These are phyloP conservation scores for Tetramitus jugosus DNA, from an alignment of 208 protist species.

Conservation along the genomic window DNA sequence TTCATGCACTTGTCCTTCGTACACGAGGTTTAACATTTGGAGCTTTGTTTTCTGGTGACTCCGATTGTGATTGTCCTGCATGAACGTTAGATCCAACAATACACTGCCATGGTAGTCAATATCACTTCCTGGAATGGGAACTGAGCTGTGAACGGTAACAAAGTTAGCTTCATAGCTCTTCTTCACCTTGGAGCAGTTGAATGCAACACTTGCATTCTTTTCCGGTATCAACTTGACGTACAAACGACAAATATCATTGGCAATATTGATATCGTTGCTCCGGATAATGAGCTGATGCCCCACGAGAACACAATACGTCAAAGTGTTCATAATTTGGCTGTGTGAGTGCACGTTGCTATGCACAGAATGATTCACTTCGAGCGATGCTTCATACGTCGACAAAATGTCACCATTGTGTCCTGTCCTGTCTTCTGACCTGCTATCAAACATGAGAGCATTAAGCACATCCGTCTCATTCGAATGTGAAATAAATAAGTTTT, in stretches of 20 bases:
- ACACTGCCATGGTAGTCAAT: neutral
- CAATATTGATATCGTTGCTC: neutral
- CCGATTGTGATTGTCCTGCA: neutral
- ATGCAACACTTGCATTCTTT: neutral
- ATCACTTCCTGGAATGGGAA: neutral
- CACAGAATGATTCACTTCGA: too few species aligned
- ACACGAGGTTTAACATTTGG: neutral
- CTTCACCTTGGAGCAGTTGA: neutral
- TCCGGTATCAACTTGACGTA: too few species aligned
- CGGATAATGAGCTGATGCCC: neutral
- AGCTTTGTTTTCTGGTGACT: too few species aligned
- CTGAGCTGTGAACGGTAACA: neutral
- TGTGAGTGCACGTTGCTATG: too few species aligned
- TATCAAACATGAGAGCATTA: too few species aligned
- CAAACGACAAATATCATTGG: neutral
- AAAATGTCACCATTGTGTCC: too few species aligned
- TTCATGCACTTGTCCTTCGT: neutral
- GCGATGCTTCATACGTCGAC: too few species aligned
- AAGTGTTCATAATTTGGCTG: neutral
- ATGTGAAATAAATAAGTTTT: too few species aligned
- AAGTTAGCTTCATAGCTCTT: neutral
- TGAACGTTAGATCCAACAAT: neutral
- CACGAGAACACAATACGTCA: neutral
- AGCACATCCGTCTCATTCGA: too few species aligned
- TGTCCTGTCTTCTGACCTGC: too few species aligned